Evolutionary conservation across 1,284 basidiomycete species (phyloP).

Genomic region (Macrocystidia cucumis): DNA sequence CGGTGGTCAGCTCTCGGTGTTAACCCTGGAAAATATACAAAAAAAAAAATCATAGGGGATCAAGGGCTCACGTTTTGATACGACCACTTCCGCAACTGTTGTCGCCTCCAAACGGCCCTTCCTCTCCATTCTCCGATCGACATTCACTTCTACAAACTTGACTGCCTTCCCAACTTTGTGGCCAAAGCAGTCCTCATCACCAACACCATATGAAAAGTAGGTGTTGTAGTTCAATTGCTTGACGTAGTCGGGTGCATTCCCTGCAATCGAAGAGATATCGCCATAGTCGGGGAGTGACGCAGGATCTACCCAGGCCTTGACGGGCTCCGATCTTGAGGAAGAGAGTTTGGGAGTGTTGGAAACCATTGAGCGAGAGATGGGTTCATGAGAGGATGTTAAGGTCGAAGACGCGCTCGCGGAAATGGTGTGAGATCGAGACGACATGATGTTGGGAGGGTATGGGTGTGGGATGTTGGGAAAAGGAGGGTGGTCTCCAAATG

Average conservation of each 20-base stretch:
- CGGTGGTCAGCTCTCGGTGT: too few species aligned
- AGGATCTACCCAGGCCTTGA: constrained; percentile 55
- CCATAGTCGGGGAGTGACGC: constrained; percentile 44
- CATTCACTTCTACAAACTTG: constrained; percentile 49
- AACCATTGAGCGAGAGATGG: constrained; percentile 11
- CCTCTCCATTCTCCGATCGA: constrained; percentile 33
- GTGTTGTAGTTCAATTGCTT: constrained; percentile 63
- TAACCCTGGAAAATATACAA: too few species aligned
- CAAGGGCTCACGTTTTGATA: constrained; percentile 42
- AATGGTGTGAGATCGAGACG: constrained; percentile 18
- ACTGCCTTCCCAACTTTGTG: constrained; percentile 50
- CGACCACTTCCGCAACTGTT: constrained; percentile 50
- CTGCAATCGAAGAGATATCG: constrained; percentile 45
- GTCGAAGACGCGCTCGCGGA: constrained; percentile 14
- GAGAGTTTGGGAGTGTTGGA: constrained; percentile 8
- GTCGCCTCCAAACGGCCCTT: constrained; percentile 46
- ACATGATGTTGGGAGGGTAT: constrained; percentile 11
- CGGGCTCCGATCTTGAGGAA: constrained; percentile 10
- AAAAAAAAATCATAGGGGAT: constrained; percentile 6
- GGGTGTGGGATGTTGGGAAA: constrained; percentile 9
- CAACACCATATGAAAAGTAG: constrained; percentile 59
- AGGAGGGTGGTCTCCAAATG: constrained; percentile 7
- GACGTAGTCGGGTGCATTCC: constrained; percentile 49
- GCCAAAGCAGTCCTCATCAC: constrained; percentile 46
- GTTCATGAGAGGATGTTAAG: constrained; percentile 15